Percentiles rank a stretch among this genome's conserved stretches.
phyloP scores from a whole-genome alignment of 441 rosid genomes.

The Populus hybrid region DNA sequence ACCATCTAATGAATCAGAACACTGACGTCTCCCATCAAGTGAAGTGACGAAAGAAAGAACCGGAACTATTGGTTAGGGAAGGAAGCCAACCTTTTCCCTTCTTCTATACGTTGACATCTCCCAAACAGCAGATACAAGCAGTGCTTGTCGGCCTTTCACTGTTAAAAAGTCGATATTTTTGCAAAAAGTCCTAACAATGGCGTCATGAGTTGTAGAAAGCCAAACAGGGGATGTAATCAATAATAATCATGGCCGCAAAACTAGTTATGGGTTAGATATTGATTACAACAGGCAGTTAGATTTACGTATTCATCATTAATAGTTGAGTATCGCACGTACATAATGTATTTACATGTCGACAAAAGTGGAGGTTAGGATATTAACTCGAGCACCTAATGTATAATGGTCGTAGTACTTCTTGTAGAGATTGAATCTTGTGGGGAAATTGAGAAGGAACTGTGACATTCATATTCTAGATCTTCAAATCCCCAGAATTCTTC shows the following conservation, averaged over 20 bases:
- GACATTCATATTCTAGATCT: slow-evolving; percentile 73
- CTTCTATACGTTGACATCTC: no score
- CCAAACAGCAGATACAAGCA: neutral
- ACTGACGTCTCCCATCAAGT: no score
- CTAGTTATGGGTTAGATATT: neutral
- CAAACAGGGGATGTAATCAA: neutral
- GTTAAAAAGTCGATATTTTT: neutral
- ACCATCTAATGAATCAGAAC: no score
- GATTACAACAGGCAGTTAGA: neutral
- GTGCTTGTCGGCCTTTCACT: neutral
- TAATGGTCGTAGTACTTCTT: slow-evolving; percentile 28
- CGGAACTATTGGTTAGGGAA: no score
- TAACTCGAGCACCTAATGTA: neutral
- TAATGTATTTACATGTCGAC: slow-evolving; percentile 7
- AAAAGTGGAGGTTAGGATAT: slow-evolving; percentile 3
- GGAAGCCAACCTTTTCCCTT: no score
- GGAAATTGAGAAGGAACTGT: slow-evolving; percentile 50
- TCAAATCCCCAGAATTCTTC: slow-evolving; percentile 91
- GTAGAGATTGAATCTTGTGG: slow-evolving; percentile 57
- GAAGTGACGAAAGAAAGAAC: neutral
- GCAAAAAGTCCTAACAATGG: neutral
- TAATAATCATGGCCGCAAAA: neutral
- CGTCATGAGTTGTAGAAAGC: neutral
- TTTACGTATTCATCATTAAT: neutral
- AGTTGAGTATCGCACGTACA: neutral